Conservation (phyloP, 2,329 filamentous ascomycete species). For the Mycocentrospora acerina region DNA sequence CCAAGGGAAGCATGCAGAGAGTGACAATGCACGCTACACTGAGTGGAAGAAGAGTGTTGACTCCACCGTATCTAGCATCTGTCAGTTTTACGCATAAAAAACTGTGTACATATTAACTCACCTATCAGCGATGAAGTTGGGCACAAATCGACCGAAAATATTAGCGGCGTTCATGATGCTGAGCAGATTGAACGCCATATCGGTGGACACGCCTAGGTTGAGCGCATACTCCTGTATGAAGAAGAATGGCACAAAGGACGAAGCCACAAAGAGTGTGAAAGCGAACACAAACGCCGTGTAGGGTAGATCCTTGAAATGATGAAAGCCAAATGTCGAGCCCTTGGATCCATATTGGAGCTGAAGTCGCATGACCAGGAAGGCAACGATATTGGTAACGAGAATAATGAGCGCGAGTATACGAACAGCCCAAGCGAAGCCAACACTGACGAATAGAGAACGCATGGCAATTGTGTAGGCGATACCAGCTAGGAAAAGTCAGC, state of each 20-base stretch:
- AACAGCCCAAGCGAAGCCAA: constrained; percentile 38
- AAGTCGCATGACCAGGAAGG: constrained; percentile 16
- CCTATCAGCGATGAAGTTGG: constrained; percentile 44
- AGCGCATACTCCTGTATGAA: constrained; percentile 25
- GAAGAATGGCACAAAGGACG: constrained; percentile 20
- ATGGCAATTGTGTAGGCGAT: constrained; percentile 36
- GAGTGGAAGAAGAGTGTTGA: constrained; percentile 44
- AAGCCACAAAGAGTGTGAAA: constrained; percentile 18
- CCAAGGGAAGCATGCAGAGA: constrained; percentile 32
- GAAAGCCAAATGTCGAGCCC: constrained; percentile 11
- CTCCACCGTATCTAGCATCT: constrained; percentile 11
- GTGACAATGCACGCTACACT: constrained; percentile 36
- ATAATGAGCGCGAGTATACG: constrained; percentile 14
- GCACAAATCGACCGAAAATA: constrained; percentile 46
- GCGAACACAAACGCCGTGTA: constrained; percentile 18
- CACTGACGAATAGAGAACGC: constrained; percentile 27
- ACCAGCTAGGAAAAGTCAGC: constrained; percentile 22
- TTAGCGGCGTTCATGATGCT: constrained; percentile 64
- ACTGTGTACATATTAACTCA: constrained; percentile 1
- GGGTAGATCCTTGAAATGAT: constrained; percentile 19
- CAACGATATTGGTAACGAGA: constrained; percentile 10
- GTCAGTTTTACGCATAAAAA: not conserved
- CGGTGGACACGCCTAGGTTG: constrained; percentile 25
- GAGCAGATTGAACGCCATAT: constrained; percentile 64
- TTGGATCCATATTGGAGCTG: constrained; percentile 14